phyloP scores from a whole-genome alignment of 305 asterid species.

The Fraxinus latifolia region DNA sequence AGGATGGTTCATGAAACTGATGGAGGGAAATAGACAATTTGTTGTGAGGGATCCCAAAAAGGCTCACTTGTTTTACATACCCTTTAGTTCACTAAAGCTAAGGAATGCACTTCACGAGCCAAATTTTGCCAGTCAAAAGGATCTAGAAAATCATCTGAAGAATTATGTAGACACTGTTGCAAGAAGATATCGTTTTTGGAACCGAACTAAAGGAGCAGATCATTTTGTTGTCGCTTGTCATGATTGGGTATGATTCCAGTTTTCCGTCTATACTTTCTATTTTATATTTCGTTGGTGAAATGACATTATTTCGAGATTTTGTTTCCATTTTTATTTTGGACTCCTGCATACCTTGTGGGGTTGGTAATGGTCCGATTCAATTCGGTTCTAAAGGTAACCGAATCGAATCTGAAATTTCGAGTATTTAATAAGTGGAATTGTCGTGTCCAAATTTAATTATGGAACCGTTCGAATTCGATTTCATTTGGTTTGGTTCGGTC shows the following conservation, averaged over 20 bases:
- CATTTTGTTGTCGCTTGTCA: constrained; percentile 56
- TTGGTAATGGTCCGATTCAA: too few species aligned
- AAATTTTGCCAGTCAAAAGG: constrained; percentile 30
- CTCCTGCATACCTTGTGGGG: not conserved
- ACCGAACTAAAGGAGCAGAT: constrained; percentile 44
- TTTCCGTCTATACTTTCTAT: not conserved
- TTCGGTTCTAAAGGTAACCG: too few species aligned
- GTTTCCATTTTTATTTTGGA: not conserved
- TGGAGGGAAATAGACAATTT: constrained; percentile 48
- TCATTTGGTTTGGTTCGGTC: too few species aligned
- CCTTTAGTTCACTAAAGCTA: constrained; percentile 48
- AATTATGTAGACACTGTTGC: constrained; percentile 37
- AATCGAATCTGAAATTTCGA: too few species aligned
- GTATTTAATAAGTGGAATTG: too few species aligned
- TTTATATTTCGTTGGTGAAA: not conserved
- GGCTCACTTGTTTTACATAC: constrained; percentile 56
- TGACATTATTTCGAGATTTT: not conserved
- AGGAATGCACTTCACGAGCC: constrained; percentile 29
- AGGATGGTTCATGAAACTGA: constrained; percentile 66
- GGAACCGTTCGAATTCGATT: too few species aligned
- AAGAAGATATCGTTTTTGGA: constrained; percentile 44
- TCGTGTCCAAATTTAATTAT: too few species aligned
- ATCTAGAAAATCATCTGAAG: constrained; percentile 41
- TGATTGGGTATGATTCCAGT: constrained; percentile 43
- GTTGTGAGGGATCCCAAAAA: constrained; percentile 45